phyloP scores from a whole-genome alignment of 345 rosid genomes.

The Erodium maritimum region DNA sequence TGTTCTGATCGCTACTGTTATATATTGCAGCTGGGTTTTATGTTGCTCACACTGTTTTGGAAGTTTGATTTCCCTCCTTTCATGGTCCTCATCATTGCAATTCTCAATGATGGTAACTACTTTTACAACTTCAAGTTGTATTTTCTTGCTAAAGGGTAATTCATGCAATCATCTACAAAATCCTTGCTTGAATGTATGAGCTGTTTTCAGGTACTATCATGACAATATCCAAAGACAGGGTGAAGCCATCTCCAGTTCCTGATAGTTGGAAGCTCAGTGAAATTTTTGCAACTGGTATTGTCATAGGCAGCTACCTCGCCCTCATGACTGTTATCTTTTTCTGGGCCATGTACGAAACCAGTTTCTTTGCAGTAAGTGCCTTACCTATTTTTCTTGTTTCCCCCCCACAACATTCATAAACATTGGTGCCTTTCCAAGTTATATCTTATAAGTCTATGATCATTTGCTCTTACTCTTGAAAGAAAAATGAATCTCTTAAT shows the following conservation, averaged over 20 bases:
- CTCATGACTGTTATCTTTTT: constrained; percentile 60
- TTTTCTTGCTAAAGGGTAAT: neutral
- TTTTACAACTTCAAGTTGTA: neutral
- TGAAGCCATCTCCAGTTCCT: constrained; percentile 77
- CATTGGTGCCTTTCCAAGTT: no score
- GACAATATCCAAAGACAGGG: constrained; percentile 93
- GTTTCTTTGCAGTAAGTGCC: constrained; percentile 45
- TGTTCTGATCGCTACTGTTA: constrained; percentile 4
- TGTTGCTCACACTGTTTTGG: constrained; percentile 64
- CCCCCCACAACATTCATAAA: no score
- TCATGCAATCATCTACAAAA: neutral
- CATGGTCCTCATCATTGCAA: constrained; percentile 77
- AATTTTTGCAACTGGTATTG: constrained; percentile 79
- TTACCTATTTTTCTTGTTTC: neutral
- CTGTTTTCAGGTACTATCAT: constrained; percentile 53
- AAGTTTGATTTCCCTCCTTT: constrained; percentile 72
- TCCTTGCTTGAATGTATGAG: neutral
- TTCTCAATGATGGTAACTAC: constrained; percentile 56
- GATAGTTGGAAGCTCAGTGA: constrained; percentile 88
- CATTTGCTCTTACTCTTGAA: neutral
- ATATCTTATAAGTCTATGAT: no score
- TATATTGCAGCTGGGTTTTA: constrained; percentile 49
- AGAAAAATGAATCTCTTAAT: neutral
- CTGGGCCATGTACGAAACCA: constrained; percentile 48
- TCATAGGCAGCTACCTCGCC: constrained; percentile 66